Conservation (phyloP, 2,329 filamentous ascomycete genomes). For the Phoma herbarum region DNA sequence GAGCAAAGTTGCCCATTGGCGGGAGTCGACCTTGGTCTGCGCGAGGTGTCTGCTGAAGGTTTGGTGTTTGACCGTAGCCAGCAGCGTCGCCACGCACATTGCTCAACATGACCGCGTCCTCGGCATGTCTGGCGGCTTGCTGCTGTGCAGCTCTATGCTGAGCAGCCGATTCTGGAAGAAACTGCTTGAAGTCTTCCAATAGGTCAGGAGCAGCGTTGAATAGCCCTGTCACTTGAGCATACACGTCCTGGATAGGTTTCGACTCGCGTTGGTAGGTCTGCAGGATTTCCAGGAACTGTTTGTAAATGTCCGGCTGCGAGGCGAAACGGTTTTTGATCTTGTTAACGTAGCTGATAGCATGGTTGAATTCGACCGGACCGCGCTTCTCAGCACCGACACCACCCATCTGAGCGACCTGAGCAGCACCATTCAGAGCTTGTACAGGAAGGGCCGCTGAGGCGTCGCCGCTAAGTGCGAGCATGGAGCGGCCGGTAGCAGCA, state of each 20-base stretch:
- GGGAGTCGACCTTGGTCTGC: constrained; percentile 69
- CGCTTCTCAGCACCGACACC: constrained; percentile 73
- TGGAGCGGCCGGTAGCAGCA: constrained; percentile 62
- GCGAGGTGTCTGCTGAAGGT: constrained; percentile 59
- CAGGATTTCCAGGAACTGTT: constrained; percentile 96
- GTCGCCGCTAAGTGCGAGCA: constrained; percentile 61
- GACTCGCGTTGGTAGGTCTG: constrained; percentile 98
- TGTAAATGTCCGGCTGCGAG: constrained; percentile 97
- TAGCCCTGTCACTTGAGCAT: constrained; percentile 91
- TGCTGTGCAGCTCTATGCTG: constrained; percentile 62
- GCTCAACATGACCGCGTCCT: constrained; percentile 73
- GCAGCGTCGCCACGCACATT: constrained; percentile 67
- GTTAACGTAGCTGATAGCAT: constrained; percentile 98
- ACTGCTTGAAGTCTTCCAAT: constrained; percentile 98
- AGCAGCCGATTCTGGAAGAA: constrained; percentile 87
- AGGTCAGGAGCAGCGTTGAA: constrained; percentile 95
- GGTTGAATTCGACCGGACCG: constrained; percentile 97
- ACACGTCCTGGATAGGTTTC: constrained; percentile 98
- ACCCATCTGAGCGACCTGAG: constrained; percentile 65
- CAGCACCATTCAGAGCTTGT: constrained; percentile 69
- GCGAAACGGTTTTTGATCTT: constrained; percentile 99
- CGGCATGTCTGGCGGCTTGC: constrained; percentile 69
- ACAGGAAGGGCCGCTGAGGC: constrained; percentile 61
- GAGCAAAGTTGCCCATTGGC: constrained; percentile 93
- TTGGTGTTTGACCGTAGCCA: constrained; percentile 54